A percentile compares a stretch with the other conserved stretches of the same genome.
Conservation (phyloP, 2,329 filamentous ascomycete species). For the Penicillium sp. region DNA sequence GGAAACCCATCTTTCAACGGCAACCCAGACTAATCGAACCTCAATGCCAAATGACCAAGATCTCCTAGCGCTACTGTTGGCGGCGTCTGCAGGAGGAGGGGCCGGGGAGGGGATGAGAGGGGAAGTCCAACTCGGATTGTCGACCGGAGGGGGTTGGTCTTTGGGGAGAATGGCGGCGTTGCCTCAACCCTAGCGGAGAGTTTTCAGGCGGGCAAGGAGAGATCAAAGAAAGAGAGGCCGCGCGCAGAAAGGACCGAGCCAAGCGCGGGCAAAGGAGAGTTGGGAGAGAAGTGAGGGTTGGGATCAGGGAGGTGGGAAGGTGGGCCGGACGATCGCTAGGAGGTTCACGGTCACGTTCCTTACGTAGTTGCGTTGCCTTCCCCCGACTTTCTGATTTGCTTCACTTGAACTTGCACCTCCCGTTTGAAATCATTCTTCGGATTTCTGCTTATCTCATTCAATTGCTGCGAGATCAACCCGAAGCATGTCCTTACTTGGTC, state of each 20-base stretch:
- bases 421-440: neutral
- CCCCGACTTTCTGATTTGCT: neutral
- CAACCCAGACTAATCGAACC: neutral
- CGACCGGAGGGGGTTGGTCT: constrained; percentile 6
- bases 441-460: neutral
- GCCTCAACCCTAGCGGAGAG: constrained; percentile 23
- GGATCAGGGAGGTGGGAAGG: constrained; percentile 24
- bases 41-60: constrained; percentile 1
- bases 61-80: constrained; percentile 8
- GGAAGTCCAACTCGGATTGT: constrained; percentile 8
- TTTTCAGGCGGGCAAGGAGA: constrained; percentile 8
- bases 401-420: neutral
- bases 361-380: constrained; percentile 13
- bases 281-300: constrained; percentile 12
- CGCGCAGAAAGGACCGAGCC: constrained; percentile 6
- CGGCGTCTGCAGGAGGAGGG: constrained; percentile 3
- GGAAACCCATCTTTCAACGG: constrained; percentile 70
- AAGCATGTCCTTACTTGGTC: neutral
- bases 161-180: constrained; percentile 17
- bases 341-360: constrained; percentile 26
- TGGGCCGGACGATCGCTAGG: constrained; percentile 24
- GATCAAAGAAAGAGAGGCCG: constrained; percentile 2
- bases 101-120: too few species aligned
- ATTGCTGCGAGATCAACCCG: neutral
- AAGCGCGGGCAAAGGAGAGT: constrained; percentile 3